Base-by-base conservation (phyloP, 1,284 basidiomycete species). In the Ustilago esculenta region DNA sequence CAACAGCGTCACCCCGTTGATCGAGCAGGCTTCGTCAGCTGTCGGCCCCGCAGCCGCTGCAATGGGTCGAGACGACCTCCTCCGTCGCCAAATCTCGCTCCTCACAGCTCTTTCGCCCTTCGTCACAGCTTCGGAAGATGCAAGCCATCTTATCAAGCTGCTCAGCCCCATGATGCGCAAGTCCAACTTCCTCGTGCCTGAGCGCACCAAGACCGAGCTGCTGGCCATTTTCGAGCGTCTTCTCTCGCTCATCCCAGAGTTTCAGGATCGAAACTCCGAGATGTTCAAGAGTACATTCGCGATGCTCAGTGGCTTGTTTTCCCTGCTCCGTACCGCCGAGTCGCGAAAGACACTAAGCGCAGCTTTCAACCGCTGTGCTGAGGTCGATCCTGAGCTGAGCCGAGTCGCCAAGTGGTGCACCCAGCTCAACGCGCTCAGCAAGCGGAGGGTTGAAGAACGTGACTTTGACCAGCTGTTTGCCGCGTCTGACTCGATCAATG, bases 391-490 rank as follows among this genome's bases (percentile, higher is more conserved):
- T 12, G 43, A 50, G 4, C 57, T 81, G 6, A 45, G 18, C 21
- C 64, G 73, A 4, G 68, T 75, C 11, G 56, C 70, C 11, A 18
- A 44, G 25, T 77, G 74, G 80, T 56, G 68, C 14, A 43, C 43
- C 2, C 74, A 63, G 1, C 86, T 98, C 60, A 98, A 98, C 76
- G 88, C 94, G 0, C 98, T 89, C 82, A 94, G 92, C 1, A 83
- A 82, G 1, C 90, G 87, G 72, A 87, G 92, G 14, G 82, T 95
- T 33, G 93, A 96, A 49, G 94, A 98, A 80, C 91, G 93, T 1
- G 92, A 98, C 81, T 97, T 97, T 75, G 92, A 97, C 66, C 86
- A 87, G 40, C 90, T 95, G 3, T 85, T 98, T 14, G 82, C 83
- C 1, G 94, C 92, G 0, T 97, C 93, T 81, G 86, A 87, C 4